phyloP scores from a whole-genome alignment of 1,139 yeast species.

The Lodderomyces pseudojiufengensis region DNA sequence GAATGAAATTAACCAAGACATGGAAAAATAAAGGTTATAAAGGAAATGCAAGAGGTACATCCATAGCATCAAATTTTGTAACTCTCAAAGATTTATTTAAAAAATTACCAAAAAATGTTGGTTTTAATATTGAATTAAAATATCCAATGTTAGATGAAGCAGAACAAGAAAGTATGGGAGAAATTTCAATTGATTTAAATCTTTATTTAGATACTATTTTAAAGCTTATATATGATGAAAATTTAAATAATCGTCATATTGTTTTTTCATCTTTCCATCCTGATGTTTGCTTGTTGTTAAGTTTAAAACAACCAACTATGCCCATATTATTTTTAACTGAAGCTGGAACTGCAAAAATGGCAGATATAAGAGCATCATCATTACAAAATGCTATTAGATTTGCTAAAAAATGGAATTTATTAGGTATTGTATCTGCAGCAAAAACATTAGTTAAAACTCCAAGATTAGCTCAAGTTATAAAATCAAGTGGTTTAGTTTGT shows the following conservation, averaged over 20 bases:
- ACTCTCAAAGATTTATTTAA: slow-evolving; percentile 81
- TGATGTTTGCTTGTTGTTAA: slow-evolving; percentile 79
- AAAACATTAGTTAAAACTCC: slow-evolving; percentile 83
- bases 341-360: slow-evolving; percentile 78
- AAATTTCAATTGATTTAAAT: slow-evolving; percentile 78
- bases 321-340: slow-evolving; percentile 89
- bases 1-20: slow-evolving; percentile 85
- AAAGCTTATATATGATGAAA: slow-evolving; percentile 69
- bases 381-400: slow-evolving; percentile 89
- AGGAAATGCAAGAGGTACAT: slow-evolving; percentile 85
- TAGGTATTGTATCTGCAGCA: slow-evolving; percentile 92
- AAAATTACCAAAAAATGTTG: slow-evolving; percentile 78
- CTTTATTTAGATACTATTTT: slow-evolving; percentile 84
- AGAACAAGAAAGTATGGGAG: slow-evolving; percentile 83
- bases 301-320: slow-evolving; percentile 89
- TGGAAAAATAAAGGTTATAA: slow-evolving; percentile 85
- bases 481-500: slow-evolving; percentile 87
- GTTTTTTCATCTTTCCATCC: slow-evolving; percentile 95
- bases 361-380: slow-evolving; percentile 84
- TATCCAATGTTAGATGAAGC: slow-evolving; percentile 97
- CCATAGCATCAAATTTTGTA: slow-evolving; percentile 89
- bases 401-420: slow-evolving; percentile 85
- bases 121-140: slow-evolving; percentile 92
- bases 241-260: slow-evolving; percentile 76
- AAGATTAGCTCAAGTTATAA: slow-evolving; percentile 81